Base-by-base conservation (phyloP, 2,329 filamentous ascomycete genomes). In the Macrophomina phaseolina region DNA sequence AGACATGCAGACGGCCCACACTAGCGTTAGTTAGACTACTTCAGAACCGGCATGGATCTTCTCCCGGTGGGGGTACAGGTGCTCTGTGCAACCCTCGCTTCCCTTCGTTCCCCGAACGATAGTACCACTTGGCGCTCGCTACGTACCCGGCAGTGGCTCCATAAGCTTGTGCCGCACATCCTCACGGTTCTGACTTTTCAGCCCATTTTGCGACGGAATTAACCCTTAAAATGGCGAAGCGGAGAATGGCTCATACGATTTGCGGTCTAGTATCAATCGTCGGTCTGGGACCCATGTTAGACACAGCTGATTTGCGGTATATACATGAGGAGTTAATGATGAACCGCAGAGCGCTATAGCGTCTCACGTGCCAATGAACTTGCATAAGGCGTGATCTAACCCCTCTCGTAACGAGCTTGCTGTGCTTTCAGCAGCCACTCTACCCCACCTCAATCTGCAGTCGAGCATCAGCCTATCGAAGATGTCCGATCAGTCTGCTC, bases 1-100 rank as follows among this genome's bases (percentile, higher is more conserved):
- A 9, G 58, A 51, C 58, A 62, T 62, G 58, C 58, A 62, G 58
- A 48, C 2, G 32, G 42, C 32, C 58, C 45, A 62, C 58, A 28
- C 16, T 62, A 62, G 58, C 58, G 58, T 62, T 49, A 62, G 58
- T 62, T 45, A 40, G 58, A 32, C 30, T 49, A 30, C 58, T 49
- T 28, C 58, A n/a, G 42, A 62, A 49, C 32, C n/a, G 58, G 58
- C 40, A 62, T 51, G 4, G 58, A 62, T 62, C 58, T 5, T 8
- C 58, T 12, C 16, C 12, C 45, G 16, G 9, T 49, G 32, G 58
- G 49, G 42, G 58, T 28, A 28, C 18, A 48, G 18, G 32, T 36
- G 42, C 45, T 28, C 58, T 42, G 58, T 62, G 58, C 58, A 62
- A 62, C 58, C 58, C 58, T 49, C 32, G 42, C 52, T 18, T 9